Conservation (phyloP, 352 stramenopile genomes). For the Phytophthora megakarya region DNA sequence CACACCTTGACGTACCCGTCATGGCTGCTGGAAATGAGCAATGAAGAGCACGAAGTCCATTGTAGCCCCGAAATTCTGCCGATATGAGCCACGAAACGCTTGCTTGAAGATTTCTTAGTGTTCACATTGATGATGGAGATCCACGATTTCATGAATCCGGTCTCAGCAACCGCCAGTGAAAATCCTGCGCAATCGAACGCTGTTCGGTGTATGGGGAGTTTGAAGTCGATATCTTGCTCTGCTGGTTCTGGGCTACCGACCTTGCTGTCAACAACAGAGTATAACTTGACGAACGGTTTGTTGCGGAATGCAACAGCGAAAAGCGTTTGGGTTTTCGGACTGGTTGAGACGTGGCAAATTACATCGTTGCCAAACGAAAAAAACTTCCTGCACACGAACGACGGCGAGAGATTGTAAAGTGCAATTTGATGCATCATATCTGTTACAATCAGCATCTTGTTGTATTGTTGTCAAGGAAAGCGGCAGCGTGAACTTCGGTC, state of each 20-base stretch:
- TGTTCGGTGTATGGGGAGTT: constrained; percentile 42
- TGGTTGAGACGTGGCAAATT: constrained; percentile 33
- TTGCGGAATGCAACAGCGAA: constrained; percentile 37
- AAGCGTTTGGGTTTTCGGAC: background rate
- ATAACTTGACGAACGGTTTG: constrained; percentile 35
- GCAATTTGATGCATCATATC: constrained; percentile 39
- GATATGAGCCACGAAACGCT: constrained; percentile 58
- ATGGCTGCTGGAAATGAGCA: constrained; percentile 53
- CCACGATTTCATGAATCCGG: constrained; percentile 56
- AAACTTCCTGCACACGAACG: constrained; percentile 9
- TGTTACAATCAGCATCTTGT: constrained; percentile 33
- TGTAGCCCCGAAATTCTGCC: constrained; percentile 55
- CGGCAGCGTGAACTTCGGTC: constrained; percentile 24
- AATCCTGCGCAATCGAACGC: constrained; percentile 48
- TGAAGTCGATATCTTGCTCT: constrained; percentile 35
- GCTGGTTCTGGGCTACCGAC: background rate
- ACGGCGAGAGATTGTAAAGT: constrained; percentile 18
- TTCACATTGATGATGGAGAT: constrained; percentile 51
- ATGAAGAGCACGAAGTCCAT: constrained; percentile 49
- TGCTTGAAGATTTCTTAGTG: constrained; percentile 21
- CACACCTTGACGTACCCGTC: constrained; percentile 78
- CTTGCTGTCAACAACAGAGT: constrained; percentile 2
- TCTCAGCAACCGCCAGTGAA: constrained; percentile 49
- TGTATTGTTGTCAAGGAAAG: constrained; percentile 34
- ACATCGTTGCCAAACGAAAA: constrained; percentile 18